Conservation (phyloP, 2,329 filamentous ascomycete species). For the Dactylellina drechsleri region DNA sequence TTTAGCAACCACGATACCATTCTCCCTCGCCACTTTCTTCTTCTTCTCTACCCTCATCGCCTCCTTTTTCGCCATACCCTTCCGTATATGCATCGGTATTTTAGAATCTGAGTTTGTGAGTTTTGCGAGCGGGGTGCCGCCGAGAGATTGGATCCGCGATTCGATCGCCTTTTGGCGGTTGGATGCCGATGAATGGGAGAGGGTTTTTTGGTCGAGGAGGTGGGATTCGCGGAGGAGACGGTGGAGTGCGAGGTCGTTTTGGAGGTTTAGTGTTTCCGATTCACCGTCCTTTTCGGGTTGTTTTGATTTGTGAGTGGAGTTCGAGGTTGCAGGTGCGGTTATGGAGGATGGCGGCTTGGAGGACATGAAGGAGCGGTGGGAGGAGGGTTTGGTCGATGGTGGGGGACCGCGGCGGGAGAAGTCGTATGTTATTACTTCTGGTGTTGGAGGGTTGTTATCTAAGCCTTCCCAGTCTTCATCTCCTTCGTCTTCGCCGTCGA, state of each 20-base stretch:
- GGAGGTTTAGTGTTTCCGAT: slow-evolving; percentile 32
- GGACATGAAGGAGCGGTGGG: slow-evolving; percentile 47
- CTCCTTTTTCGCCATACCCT: slow-evolving; percentile 80
- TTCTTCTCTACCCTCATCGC: slow-evolving; percentile 74
- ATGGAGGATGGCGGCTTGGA: slow-evolving; percentile 27
- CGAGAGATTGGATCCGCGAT: slow-evolving; percentile 81
- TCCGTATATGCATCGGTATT: slow-evolving; percentile 88
- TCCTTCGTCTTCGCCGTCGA: not conserved
- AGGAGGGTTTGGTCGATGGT: slow-evolving; percentile 46
- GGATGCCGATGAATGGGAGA: slow-evolving; percentile 68
- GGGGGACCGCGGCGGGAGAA: slow-evolving; percentile 45
- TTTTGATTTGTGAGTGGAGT: not conserved
- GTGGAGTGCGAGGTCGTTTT: slow-evolving; percentile 82
- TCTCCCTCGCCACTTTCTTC: slow-evolving; percentile 83
- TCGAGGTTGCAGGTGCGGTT: not conserved
- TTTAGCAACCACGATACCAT: slow-evolving; percentile 84
- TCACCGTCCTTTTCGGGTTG: slow-evolving; percentile 13
- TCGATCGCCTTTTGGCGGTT: slow-evolving; percentile 84
- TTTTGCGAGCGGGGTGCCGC: slow-evolving; percentile 76
- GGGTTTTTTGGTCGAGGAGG: slow-evolving; percentile 73
- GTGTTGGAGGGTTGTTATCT: slow-evolving; percentile 1
- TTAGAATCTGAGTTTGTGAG: slow-evolving; percentile 70
- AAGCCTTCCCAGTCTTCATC: slow-evolving; percentile 16
- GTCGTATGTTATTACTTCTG: slow-evolving; percentile 48
- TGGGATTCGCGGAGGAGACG: slow-evolving; percentile 91